Base-by-base conservation (phyloP, 352 stramenopile species). In the Globisporangium solare region DNA sequence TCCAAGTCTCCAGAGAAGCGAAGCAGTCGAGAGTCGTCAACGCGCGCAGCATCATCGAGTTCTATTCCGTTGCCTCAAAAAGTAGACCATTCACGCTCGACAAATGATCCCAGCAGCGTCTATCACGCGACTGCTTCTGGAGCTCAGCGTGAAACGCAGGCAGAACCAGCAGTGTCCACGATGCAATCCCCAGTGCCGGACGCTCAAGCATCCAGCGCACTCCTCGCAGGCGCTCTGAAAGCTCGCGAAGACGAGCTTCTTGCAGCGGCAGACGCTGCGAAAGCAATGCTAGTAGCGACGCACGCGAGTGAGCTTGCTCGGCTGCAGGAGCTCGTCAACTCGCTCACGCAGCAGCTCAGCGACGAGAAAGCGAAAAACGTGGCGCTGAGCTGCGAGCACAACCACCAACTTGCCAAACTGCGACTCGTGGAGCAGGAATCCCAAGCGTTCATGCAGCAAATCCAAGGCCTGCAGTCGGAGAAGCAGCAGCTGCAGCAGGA, bases 371-470 rank as follows among this genome's bases (percentile, higher is more conserved):
- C 37, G 31, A 51, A 41, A 7, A 41, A 37, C 2, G 22, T 51
- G 15, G 18, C 39, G 6, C 18, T 56, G 2, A 12, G 7, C 1
- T 31, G 21, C 14, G 58, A 64, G 17, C 52, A 22, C 3, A 13
- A 21, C n/a, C 42, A 56, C 24, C 13, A 31, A 20, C 31, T 42
- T 1, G 42, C 39, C 20, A 39, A 35, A 51, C 43, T 21, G 12
- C 40, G 42, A 17, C 35, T 21, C 53, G 40, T 47, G 35, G 7
- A 58, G 40, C 51, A 67, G 41, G 42, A 72, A 42, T 53, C 68
- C 15, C 58, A 62, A 22, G 20, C 60, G 11, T 55, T 72, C 1
- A 47, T 52, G 15, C 52, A 68, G 11, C 58, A 74, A 37, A 40
- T 75, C 18, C 18, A 50, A 2, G 37, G 27, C 8, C 17, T 66